These are phyloP conservation scores for Lasiodiplodia citricola DNA, from an alignment of 2,329 filamentous ascomycete genomes.

Conservation along the genomic window DNA sequence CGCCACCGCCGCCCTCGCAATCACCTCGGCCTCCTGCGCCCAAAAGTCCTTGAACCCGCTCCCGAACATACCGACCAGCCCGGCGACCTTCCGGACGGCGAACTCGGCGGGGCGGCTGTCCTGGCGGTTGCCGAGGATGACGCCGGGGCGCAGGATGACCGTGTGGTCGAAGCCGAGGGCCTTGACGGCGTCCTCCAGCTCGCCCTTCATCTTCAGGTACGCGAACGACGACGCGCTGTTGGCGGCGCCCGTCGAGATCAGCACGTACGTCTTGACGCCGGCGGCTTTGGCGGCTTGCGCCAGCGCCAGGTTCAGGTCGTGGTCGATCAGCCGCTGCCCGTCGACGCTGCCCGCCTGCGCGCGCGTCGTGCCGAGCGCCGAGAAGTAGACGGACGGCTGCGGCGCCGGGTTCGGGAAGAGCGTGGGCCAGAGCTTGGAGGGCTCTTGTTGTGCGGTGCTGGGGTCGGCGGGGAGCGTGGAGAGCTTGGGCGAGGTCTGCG, in stretches of 20 bases:
- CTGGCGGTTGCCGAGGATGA: conserved; percentile 75
- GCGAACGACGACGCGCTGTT: conserved; percentile 59
- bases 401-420: conserved; percentile 63
- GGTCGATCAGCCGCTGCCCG: conserved; percentile 85
- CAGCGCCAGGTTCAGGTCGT: conserved; percentile 81
- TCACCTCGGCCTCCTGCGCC: conserved; percentile 75
- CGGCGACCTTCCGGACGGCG: conserved; percentile 60
- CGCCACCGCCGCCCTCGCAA: conserved; percentile 69
- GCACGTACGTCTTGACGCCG: conserved; percentile 76
- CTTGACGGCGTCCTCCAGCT: conserved; percentile 80
- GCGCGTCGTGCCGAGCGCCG: conserved; percentile 79
- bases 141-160: conserved; percentile 74
- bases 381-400: conserved; percentile 70
- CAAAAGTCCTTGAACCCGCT: conserved; percentile 64
- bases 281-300: conserved; percentile 75
- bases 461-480: conserved; percentile 69
- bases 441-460: neutral
- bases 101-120: conserved; percentile 65
- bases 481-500: conserved; percentile 63
- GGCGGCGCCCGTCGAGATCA: conserved; percentile 67
- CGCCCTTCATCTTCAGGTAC: conserved; percentile 78
- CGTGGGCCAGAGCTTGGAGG: conserved; percentile 66
- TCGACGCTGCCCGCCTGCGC: conserved; percentile 75
- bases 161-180: conserved; percentile 76
- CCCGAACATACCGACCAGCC: conserved; percentile 56